Evolutionary conservation across 352 stramenopile species (phyloP).

Genomic region (Phytophthora crassamura): DNA sequence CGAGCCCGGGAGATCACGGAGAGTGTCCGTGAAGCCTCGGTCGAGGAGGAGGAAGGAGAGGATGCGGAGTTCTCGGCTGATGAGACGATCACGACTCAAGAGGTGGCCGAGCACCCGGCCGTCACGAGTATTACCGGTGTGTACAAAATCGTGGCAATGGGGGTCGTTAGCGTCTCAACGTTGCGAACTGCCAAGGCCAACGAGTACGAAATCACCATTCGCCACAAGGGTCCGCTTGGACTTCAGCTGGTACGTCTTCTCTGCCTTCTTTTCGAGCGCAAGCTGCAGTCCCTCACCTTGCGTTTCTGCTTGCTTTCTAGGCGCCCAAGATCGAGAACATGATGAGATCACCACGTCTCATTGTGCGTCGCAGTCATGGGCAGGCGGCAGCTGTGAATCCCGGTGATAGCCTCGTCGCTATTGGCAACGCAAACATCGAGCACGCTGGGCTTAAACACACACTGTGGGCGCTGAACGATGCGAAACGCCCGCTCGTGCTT

Average conservation of each 20-base stretch:
- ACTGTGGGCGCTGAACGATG: conserved; percentile 84
- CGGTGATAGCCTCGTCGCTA: conserved; percentile 83
- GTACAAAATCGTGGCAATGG: conserved; percentile 83
- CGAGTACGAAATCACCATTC: conserved; percentile 83
- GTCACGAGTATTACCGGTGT: conserved; percentile 85
- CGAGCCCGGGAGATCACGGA: conserved; percentile 52
- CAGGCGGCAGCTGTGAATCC: conserved; percentile 79
- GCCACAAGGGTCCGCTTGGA: conserved; percentile 61
- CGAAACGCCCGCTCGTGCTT: conserved; percentile 72
- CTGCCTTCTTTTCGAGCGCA: neutral
- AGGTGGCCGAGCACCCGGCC: conserved; percentile 72
- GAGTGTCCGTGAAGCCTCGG: conserved; percentile 41
- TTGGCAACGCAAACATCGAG: conserved; percentile 86
- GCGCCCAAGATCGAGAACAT: conserved; percentile 53
- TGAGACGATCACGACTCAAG: conserved; percentile 72
- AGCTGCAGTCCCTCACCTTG: conserved; percentile 12
- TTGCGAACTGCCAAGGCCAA: conserved; percentile 77
- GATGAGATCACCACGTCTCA: conserved; percentile 70
- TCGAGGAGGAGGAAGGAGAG: conserved; percentile 55
- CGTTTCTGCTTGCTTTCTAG: conserved; percentile 17
- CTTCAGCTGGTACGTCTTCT: conserved; percentile 62
- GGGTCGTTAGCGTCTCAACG: conserved; percentile 81
- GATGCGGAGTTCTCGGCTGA: conserved; percentile 64
- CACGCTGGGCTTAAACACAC: conserved; percentile 87
- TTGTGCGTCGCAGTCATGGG: conserved; percentile 76